Conservation (phyloP, 2,329 filamentous ascomycete species). For the Clarireedia hainanense region DNA sequence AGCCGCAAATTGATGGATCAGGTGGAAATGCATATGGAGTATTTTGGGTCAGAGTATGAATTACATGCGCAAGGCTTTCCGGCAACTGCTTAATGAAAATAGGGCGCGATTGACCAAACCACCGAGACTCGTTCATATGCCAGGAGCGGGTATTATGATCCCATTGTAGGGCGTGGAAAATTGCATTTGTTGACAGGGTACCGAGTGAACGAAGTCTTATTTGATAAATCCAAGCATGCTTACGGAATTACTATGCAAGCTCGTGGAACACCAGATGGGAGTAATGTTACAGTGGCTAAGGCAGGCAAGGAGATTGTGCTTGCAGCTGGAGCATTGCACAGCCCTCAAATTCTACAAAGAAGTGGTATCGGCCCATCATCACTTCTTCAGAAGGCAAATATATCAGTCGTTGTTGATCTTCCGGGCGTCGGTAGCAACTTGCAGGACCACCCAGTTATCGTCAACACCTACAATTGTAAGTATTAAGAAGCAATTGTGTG, state of each 20-base stretch:
- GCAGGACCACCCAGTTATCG: slow-evolving; percentile 23
- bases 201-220: slow-evolving; percentile 43
- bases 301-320: slow-evolving; percentile 31
- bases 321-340: slow-evolving; percentile 28
- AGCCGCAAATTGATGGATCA: neutral
- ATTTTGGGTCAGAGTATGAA: slow-evolving; percentile 8
- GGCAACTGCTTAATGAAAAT: neutral
- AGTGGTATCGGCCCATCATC: slow-evolving; percentile 26
- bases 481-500: neutral
- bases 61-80: neutral
- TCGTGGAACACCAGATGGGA: neutral
- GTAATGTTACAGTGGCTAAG: slow-evolving; percentile 19
- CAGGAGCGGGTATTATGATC: slow-evolving; percentile 31
- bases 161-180: slow-evolving; percentile 29
- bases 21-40: slow-evolving; percentile 9
- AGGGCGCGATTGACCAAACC: slow-evolving; percentile 8
- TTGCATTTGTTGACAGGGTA: slow-evolving; percentile 49
- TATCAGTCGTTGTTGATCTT: slow-evolving; percentile 31
- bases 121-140: slow-evolving; percentile 31
- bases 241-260: slow-evolving; percentile 5
- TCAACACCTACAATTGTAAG: neutral
- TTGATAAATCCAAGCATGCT: neutral
- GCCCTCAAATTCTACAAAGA: slow-evolving; percentile 16
- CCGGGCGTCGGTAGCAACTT: slow-evolving; percentile 35
- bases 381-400: slow-evolving; percentile 26